These are phyloP conservation scores for Neofusicoccum laricinum DNA, from an alignment of 2,329 filamentous ascomycete species.

Conservation along the genomic window DNA sequence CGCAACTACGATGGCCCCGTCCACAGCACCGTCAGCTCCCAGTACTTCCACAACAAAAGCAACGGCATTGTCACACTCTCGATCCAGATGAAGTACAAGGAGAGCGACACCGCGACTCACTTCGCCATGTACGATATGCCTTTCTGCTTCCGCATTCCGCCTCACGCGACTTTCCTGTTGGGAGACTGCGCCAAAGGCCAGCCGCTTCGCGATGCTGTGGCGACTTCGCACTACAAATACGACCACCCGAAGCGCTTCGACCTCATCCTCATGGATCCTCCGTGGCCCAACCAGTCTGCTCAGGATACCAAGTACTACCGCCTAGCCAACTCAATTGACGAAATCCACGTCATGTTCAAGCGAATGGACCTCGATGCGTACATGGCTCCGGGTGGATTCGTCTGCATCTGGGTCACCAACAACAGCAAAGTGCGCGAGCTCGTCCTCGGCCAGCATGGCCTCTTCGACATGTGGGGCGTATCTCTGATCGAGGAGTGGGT, in stretches of 20 bases:
- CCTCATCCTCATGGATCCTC: constrained; percentile 70
- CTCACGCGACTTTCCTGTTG: constrained; percentile 48
- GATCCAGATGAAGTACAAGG: no score
- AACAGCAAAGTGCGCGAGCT: constrained; percentile 56
- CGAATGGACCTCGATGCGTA: constrained; percentile 46
- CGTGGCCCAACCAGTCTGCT: constrained; percentile 78
- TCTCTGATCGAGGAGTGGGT: constrained; percentile 68
- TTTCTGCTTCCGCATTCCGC: constrained; percentile 45
- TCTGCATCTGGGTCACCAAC: constrained; percentile 78
- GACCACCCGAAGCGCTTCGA: constrained; percentile 56
- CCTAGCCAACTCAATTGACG: constrained; percentile 47
- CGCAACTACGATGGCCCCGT: no score
- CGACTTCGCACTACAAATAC: constrained; percentile 33
- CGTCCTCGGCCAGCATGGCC: constrained; percentile 53
- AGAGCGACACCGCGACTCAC: no score
- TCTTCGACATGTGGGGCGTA: constrained; percentile 68
- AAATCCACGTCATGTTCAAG: constrained; percentile 44
- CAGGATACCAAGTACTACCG: constrained; percentile 57
- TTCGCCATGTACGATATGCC: no score
- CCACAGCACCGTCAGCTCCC: no score
- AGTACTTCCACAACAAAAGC: no score
- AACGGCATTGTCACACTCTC: no score
- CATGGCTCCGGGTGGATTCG: constrained; percentile 42
- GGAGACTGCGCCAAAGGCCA: constrained; percentile 20
- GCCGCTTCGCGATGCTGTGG: constrained; percentile 38